Evolutionary conservation across 2,329 filamentous ascomycete species (phyloP), one percentile per base, ranked within the genome.

Genomic region (Karstenula rhodostoma): DNA sequence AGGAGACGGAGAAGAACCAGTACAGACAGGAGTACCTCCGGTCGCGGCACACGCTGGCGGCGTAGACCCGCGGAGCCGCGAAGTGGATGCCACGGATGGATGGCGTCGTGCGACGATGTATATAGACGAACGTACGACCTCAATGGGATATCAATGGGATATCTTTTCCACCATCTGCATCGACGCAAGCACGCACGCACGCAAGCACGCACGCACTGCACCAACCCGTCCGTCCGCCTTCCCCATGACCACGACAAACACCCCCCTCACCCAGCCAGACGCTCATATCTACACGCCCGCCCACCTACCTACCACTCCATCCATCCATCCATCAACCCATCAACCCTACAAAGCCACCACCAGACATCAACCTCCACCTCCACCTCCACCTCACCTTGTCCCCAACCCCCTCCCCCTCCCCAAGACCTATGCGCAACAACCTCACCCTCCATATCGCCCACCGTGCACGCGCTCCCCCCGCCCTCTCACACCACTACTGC

Each of bases 11-110:
- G 75, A 77, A 77, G 61, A 99, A 98, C 79, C 80, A 85, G 55
- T 91, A 89, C 77, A 87, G 95, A 60, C 87, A 92, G 84, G 86
- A 88, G 51, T 99, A 99, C 73, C 82, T 97, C 17, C 74, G 72
- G 65, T 17, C 58, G 52, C 63, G 68, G 46, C 61, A 71, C 33
- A 59, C 56, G 10, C 58, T 72, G 47, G 58, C 67, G 25, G 64
- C 25, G 2, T 55, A 46, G 42, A 5, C n/a, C 29, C 12, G 29
- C 4, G 29, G 8, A 9, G 8, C 8, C 29, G 29, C 29, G 29
- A 10, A 32, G 4, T 32, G 4, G 29, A 32, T n/a, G n/a, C n/a
- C n/a, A n/a, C n/a, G n/a, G n/a, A 44, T 27, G 40, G 46, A 23
- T 10, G 5, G 17, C 27, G 22, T 46, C 25, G 42, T 55, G 19